phyloP scores from a whole-genome alignment of 371 early-diverging fungal genomes.

The Mortierella sp. region DNA sequence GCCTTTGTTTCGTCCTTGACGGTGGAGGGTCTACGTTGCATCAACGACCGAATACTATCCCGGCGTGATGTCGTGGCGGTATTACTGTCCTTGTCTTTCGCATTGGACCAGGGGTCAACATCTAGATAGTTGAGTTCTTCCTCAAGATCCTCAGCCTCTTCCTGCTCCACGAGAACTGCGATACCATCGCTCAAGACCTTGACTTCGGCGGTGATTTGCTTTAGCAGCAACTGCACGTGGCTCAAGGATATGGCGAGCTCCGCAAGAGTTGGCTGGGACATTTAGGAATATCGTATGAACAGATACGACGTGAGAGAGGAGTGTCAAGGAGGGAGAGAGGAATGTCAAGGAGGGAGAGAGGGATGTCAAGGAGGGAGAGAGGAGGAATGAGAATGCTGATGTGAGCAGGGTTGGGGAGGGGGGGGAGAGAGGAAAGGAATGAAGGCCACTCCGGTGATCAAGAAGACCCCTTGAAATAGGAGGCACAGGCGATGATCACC shows the following conservation, averaged over 20 bases:
- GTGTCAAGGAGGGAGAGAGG: not conserved
- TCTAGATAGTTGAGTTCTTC: constrained; percentile 50
- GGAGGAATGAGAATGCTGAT: constrained; percentile 1
- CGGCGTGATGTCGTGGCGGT: constrained; percentile 13
- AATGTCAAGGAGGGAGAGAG: not conserved
- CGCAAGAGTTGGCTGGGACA: constrained; percentile 39
- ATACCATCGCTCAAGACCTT: constrained; percentile 47
- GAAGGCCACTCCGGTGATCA: not conserved
- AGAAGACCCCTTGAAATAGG: constrained; percentile 3
- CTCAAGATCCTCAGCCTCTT: constrained; percentile 36
- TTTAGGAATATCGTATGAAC: constrained; percentile 1
- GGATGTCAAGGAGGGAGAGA: constrained; percentile 2
- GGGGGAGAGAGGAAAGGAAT: not conserved
- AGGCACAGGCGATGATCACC: constrained; percentile 13
- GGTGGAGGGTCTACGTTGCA: constrained; percentile 50
- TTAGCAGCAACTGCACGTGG: constrained; percentile 46
- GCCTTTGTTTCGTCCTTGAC: constrained; percentile 55
- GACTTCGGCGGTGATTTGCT: constrained; percentile 48
- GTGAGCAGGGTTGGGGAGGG: not conserved
- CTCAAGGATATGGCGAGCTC: constrained; percentile 41
- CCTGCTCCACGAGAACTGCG: constrained; percentile 32
- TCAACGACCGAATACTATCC: constrained; percentile 47
- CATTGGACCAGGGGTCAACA: constrained; percentile 54
- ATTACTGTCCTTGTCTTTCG: constrained; percentile 36
- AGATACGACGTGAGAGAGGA: not conserved